Evolutionary conservation across 257 asterid species (phyloP), one percentile per base, ranked within the genome.

Genomic region (Solanum sejunctum): DNA sequence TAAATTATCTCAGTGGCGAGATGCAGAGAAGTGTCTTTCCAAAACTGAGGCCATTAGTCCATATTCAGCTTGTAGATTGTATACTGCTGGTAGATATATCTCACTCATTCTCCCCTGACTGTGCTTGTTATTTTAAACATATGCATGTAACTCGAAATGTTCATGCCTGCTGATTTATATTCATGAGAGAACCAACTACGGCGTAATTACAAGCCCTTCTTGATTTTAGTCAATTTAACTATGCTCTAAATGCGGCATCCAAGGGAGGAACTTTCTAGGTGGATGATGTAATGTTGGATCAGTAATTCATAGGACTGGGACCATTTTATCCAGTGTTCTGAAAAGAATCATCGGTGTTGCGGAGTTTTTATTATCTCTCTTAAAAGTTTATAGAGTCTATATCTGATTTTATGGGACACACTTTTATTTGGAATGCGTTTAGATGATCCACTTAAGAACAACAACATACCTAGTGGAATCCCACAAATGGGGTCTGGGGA

Each of bases 21-120:
- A 97, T 77, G 98, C 95, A 28, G 99, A 97, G 91, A 85, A 88
- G 70, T 97, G 98, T 56, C 93, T 97, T 88, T 91, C 92, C 23
- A 95, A 92, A 84, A 89, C 97, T 43, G 91, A 87, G 84, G 90
- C 92, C 86, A 88, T 94, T 13, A 70, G 87, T 85, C 73, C 83
- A 41, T 84, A 89, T 89, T 95, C 97, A 84, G 93, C 99, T 57
- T 84, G 88, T 71, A 92, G 95, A 91, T 95, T 91, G 92, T 96
- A 94, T 87, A 87, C 89, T 83, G 26, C 92, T 49, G 99, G 99
- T 96, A 95, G 15, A 84, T 79, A 41, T 52, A 69, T 77, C 66
- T 80, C 12, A 13, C 84, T 72, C 72, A 77, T 77, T 26, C 51
- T 51, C 64, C 45, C 16, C 61, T 8, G 45, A 11, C 16, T 77